phyloP scores from a whole-genome alignment of 78 protist genomes.

The Dictyostelium brefeldianum region DNA sequence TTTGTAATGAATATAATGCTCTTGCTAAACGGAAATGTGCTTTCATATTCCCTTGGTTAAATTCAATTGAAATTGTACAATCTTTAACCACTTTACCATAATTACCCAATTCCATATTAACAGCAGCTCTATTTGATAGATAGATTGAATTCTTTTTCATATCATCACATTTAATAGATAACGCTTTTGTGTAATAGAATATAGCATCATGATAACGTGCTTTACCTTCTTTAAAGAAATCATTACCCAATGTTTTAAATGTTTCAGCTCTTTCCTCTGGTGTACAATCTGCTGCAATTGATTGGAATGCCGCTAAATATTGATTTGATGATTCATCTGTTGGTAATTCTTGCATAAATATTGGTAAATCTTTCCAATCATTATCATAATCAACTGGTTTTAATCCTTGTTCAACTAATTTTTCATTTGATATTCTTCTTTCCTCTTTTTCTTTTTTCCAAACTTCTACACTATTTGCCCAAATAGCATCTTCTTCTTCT shows the following conservation, averaged over 20 bases:
- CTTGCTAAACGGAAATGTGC: constrained; percentile 47
- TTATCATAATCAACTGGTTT: constrained; percentile 14
- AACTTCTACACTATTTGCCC: constrained; percentile 47
- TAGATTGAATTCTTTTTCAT: constrained; percentile 30
- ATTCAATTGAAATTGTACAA: constrained; percentile 62
- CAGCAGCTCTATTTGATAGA: constrained; percentile 82
- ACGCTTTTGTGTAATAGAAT: constrained; percentile 48
- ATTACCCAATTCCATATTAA: constrained; percentile 59
- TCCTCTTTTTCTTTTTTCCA: constrained; percentile 66
- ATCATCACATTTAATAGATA: constrained; percentile 42
- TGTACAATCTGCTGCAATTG: constrained; percentile 46
- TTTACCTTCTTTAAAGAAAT: constrained; percentile 32
- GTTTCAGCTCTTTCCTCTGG: constrained; percentile 54
- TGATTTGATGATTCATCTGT: neutral
- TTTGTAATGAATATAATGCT: constrained; percentile 15
- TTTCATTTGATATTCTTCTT: constrained; percentile 5
- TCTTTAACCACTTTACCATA: constrained; percentile 55
- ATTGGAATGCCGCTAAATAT: constrained; percentile 33
- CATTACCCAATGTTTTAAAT: constrained; percentile 58
- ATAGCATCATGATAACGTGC: constrained; percentile 51
- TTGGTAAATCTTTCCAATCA: constrained; percentile 71
- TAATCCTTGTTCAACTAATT: constrained; percentile 25
- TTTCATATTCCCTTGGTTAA: constrained; percentile 55
- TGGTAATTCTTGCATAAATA: constrained; percentile 46
- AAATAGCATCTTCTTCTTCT: constrained; percentile 64